Evolutionary conservation across 1,284 basidiomycete species (phyloP), one percentile per base, ranked within the genome.

Genomic region (Anthracocystis walkeri): DNA sequence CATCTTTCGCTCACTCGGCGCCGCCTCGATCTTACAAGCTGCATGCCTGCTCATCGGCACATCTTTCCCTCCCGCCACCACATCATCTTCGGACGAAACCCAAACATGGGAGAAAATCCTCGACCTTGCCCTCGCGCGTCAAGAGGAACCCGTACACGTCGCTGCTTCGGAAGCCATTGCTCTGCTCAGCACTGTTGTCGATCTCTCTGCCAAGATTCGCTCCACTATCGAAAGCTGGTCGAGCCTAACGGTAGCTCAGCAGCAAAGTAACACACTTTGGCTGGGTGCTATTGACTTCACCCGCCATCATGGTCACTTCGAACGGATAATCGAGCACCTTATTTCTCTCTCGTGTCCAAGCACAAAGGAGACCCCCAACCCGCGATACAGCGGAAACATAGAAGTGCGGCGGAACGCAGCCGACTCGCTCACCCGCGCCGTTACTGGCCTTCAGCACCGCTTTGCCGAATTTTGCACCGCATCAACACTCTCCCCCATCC

Each of bases 221-320:
- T 54, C 51, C 41, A 68, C 81, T 40, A 66, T 93, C 62, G 85
- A 85, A 62, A 92, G 93, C 61, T 89, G 93, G 74, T 87, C 86
- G 64, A 86, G 86, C 29, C 88, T 90, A 40, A 86, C 87, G 16
- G 86, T 90, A 27, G 83, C 87, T 2, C 87, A 91, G 77, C 91
- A 94, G 79, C 93, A 95, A 85, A 91, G 91, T 79, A 87, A 94
- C 45, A 90, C 92, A 6, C 88, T 90, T 52, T 87, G 91, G n/a
- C 87, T 98, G 12, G 93, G 94, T 7, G 87, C 88, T 35, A 85
- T 94, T 38, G 88, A 90, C 80, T 97, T 93, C 82, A 84, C 87
- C 45, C 83, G 86, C 6, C 87, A 90, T 82, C 86, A 87, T 20
- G 87, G 88, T 79, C 88, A 88, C 44, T 87, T 93, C 35, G 77